Base-by-base conservation (phyloP, 169 alveolate species). In the Plasmodium gaboni region DNA sequence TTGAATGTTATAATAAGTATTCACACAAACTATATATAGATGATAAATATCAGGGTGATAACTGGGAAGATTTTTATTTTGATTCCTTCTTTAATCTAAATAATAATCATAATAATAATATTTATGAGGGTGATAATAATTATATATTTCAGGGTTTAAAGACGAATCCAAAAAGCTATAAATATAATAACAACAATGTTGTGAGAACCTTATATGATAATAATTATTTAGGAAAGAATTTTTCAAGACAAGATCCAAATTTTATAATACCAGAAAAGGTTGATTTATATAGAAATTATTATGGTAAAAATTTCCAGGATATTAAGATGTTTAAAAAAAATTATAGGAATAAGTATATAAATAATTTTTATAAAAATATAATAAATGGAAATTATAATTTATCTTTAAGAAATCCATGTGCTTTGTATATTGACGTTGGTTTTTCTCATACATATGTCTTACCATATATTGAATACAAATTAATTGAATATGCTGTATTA, bases 351-450 rank as follows among this genome's bases (percentile, higher is more conserved):
- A 60, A 26, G 6, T 85, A 85, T 85, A 73, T 85, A 38, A 63
- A 85, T 8, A 60, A 50, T 22, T 85, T 69, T 63, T 85, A 85
- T 50, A 85, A 28, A 3, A 63, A 65, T 19, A 50, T 85, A 2
- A 46, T 69, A 44, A 85, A 85, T 32, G 92, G 92, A 1, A 85
- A 85, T 46, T 85, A 59, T 38, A 69, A 70, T 59, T 38, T 85
- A 46, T 85, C 92, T 44, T 32, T 85, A 3, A 19, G 94, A 48
- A 88, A 92, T 32, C 83, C 95, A n/a, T 94, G 97, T 67, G 95
- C 97, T 44, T 85, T 96, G 22, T 96, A 94, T 22, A 91, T 96
- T n/a, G 98, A 96, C 57, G 93, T 94, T n/a, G 98, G 98, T 1
- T 96, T 91, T 88, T 93, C 96, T 69, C 88, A 93, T 48, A 87